Conservation (phyloP, 148 eudicot species). For the Polygonum aviculare region DNA sequence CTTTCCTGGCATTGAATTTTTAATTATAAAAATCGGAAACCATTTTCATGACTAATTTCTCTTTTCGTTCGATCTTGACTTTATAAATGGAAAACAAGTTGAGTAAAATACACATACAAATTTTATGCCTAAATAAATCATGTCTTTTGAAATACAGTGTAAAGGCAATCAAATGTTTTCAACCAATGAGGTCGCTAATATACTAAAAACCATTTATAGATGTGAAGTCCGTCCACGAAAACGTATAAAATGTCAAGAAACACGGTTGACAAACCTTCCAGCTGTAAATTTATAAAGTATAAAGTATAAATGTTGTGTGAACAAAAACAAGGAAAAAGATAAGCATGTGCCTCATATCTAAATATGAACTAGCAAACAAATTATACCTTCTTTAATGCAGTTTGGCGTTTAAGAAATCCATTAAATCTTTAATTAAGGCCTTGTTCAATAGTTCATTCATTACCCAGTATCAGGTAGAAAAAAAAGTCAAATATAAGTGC, state of each 20-base stretch:
- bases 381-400: not conserved
- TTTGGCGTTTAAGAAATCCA: not conserved
- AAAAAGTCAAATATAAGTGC: no score
- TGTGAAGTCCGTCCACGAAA: not conserved
- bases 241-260: not conserved
- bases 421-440: not conserved
- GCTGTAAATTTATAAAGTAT: not conserved
- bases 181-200: no score
- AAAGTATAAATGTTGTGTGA: not conserved
- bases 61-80: not conserved
- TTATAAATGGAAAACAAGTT: not conserved
- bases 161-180: no score
- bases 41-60: not conserved
- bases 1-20: not conserved
- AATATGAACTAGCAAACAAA: not conserved
- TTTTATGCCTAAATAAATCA: no score
- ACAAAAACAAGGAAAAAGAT: not conserved
- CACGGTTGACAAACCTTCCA: not conserved
- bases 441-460: not conserved
- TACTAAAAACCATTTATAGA: not conserved
- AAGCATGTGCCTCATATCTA: not conserved
- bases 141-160: no score
- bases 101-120: no score
- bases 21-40: not conserved
- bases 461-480: not conserved